Evolutionary conservation across 208 protist genomes (phyloP), one percentile per base, ranked within the genome.

Genomic region (Novymonas esmeraldas): DNA sequence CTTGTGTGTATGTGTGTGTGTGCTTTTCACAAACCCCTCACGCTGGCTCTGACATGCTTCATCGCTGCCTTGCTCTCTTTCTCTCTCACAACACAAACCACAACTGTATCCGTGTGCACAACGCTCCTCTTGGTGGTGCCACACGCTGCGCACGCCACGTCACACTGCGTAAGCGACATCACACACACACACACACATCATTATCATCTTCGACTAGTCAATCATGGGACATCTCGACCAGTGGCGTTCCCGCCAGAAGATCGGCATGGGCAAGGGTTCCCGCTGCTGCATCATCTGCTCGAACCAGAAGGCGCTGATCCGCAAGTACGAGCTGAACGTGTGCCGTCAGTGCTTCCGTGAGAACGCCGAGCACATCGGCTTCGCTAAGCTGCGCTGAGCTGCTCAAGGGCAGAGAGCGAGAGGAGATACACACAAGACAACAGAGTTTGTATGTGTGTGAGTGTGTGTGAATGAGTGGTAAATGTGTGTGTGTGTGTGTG

Each of bases 311-410:
- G 92, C 92, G 42, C 68, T 98, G 62, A 98, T 98, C 77, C 87
- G 94, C 79, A 98, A 98, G 85, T 98, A 98, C 76, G 94, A 92
- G 69, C 86, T 98, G 55, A 95, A 95, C 81, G 81, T 97, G 22
- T 98, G 94, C 89, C 89, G 94, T 79, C 90, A 97, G 87, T 98
- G 94, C 88, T 98, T 98, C 88, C 89, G 90, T 81, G 91, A 97
- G 74, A 97, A 97, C 70, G 85, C 90, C 16, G 77, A 94, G 72
- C 68, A 93, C 82, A 92, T 97, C 66, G 91, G 91, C 54, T 97
- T 95, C 84, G 78, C 57, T 66, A 97, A 97, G 88, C 89, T 96
- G 29, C 86, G 86, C 57, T 96, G 93, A 60, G 54, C 11, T 6
- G 3, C 22, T 3, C 5, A 2, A 6, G 26, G 28, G 50, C n/a